phyloP scores from a whole-genome alignment of 2,329 filamentous ascomycete genomes.

The Fusarium caatingaense region DNA sequence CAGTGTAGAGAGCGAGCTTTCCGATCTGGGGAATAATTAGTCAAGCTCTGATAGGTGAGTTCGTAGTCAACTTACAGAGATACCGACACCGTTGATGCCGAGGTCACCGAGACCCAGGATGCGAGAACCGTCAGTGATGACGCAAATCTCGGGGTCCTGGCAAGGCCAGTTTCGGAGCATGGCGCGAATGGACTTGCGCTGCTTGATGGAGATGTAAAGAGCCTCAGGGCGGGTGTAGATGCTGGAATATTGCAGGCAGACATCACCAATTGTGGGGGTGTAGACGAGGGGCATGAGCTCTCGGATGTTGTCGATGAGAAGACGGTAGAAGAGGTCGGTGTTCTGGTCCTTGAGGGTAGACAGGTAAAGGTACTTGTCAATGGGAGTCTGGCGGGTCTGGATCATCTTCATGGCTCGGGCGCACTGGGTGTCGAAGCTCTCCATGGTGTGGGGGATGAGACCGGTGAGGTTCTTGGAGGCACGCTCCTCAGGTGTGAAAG shows the following conservation, averaged over 20 bases:
- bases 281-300: constrained; percentile 88
- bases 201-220: constrained; percentile 95
- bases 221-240: constrained; percentile 95
- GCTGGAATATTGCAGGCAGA: constrained; percentile 95
- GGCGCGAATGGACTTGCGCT: constrained; percentile 87
- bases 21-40: constrained; percentile 70
- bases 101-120: constrained; percentile 94
- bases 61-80: constrained; percentile 72
- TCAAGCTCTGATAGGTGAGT: background rate
- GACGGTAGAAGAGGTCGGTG: constrained; percentile 83
- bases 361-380: constrained; percentile 88
- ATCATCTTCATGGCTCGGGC: constrained; percentile 80
- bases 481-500: constrained; percentile 73
- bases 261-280: constrained; percentile 92
- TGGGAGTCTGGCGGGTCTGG: constrained; percentile 72
- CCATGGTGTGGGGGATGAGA: constrained; percentile 72
- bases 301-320: constrained; percentile 80
- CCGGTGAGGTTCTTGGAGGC: constrained; percentile 73
- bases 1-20: constrained; percentile 94
- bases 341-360: constrained; percentile 80
- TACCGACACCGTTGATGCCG: constrained; percentile 97
- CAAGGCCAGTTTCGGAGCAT: constrained; percentile 96
- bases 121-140: constrained; percentile 94
- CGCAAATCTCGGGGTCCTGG: constrained; percentile 90
- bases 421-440: constrained; percentile 69